Percentiles rank a stretch among this genome's conserved stretches.
phyloP scores from a whole-genome alignment of 768 basidiomycete genomes.

The Suillus lakei region DNA sequence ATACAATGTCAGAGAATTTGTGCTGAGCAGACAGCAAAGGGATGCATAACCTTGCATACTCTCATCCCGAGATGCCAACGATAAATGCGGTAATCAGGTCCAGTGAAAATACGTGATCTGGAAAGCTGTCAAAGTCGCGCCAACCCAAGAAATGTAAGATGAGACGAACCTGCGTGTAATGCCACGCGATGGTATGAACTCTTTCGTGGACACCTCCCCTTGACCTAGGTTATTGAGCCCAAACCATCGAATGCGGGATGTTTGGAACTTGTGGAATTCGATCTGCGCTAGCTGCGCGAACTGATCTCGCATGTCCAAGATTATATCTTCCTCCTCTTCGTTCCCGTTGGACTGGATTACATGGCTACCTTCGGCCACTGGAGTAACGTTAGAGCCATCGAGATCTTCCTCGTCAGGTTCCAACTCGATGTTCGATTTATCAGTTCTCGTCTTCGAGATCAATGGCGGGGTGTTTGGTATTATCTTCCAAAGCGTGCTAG shows the following conservation, averaged over 20 bases:
- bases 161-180: constrained; percentile 8
- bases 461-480: constrained; percentile 3
- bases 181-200: constrained; percentile 10
- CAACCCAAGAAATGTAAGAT: background rate
- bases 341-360: background rate
- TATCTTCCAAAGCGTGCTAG: constrained; percentile 11
- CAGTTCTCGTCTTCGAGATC: background rate
- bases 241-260: constrained; percentile 13
- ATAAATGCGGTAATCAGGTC: constrained; percentile 12
- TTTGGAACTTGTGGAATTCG: constrained; percentile 5
- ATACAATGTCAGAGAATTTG: background rate
- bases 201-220: constrained; percentile 11
- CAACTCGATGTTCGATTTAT: background rate
- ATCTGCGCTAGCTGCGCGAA: constrained; percentile 13
- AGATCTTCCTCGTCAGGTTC: constrained; percentile 2
- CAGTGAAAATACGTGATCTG: constrained; percentile 10
- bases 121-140: background rate
- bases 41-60: constrained; percentile 7
- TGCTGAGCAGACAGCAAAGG: background rate
- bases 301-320: constrained; percentile 12
- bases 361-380: constrained; percentile 6
- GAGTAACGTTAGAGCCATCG: constrained; percentile 2
- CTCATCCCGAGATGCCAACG: constrained; percentile 12
- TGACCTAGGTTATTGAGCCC: constrained; percentile 9
- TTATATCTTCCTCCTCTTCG: constrained; percentile 7